Conservation (phyloP, 2,329 filamentous ascomycete species). For the Paecilomyces niveus region DNA sequence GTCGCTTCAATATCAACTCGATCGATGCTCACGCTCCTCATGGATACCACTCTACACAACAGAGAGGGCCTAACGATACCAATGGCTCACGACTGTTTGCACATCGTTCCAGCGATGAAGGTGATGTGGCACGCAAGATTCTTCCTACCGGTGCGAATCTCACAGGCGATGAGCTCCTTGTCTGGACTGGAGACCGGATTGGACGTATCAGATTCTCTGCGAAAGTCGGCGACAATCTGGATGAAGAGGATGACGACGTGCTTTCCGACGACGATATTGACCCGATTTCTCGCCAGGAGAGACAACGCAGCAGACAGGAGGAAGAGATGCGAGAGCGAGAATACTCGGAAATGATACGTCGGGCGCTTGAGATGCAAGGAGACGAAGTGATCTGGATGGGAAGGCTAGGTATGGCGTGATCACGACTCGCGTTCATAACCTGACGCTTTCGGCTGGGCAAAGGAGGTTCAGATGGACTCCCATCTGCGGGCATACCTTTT, state of each 20-base stretch:
- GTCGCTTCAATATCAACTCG: conserved; percentile 53
- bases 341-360: conserved; percentile 66
- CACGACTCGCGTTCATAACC: conserved; percentile 4
- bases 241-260: conserved; percentile 25
- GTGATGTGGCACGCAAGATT: conserved; percentile 75
- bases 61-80: conserved; percentile 13
- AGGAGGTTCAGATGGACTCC: background rate
- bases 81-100: conserved; percentile 45
- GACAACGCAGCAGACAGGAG: conserved; percentile 23
- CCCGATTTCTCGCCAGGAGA: conserved; percentile 19
- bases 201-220: conserved; percentile 63
- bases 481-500: background rate
- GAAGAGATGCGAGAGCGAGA: conserved; percentile 36
- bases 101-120: conserved; percentile 45
- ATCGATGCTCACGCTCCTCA: conserved; percentile 7
- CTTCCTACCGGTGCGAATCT: conserved; percentile 50
- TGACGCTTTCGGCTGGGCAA: conserved; percentile 1
- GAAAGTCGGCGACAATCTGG: conserved; percentile 20
- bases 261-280: conserved; percentile 22
- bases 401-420: conserved; percentile 48
- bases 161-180: conserved; percentile 59
- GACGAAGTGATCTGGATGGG: conserved; percentile 70
- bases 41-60: conserved; percentile 6
- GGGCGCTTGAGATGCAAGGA: conserved; percentile 68
- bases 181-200: conserved; percentile 84